These are phyloP conservation scores for Globisporangium abappressorium DNA, from an alignment of 352 stramenopile species.

Conservation along the genomic window DNA sequence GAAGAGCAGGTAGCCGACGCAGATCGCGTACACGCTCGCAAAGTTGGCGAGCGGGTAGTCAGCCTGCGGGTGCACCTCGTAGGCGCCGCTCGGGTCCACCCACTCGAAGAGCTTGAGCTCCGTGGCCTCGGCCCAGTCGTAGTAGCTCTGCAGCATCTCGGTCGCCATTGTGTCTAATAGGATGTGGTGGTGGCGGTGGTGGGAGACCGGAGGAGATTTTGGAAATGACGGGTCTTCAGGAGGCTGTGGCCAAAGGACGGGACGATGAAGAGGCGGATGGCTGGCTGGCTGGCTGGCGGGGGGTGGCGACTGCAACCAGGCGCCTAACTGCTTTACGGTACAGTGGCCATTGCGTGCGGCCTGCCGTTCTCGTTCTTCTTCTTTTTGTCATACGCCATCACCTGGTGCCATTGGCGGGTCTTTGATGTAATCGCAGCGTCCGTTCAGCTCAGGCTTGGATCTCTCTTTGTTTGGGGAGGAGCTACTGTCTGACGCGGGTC, in stretches of 20 bases:
- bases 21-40: conserved; percentile 50
- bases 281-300: neutral
- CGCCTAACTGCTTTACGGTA: neutral
- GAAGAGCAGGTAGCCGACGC: conserved; percentile 60
- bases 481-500: neutral
- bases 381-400: neutral
- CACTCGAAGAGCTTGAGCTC: conserved; percentile 51
- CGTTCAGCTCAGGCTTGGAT: neutral
- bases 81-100: conserved; percentile 51
- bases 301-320: neutral
- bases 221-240: conserved; percentile 4
- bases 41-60: conserved; percentile 58
- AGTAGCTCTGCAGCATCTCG: conserved; percentile 42
- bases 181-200: neutral
- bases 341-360: neutral
- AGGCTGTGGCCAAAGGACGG: neutral
- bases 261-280: neutral
- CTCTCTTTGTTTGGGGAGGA: neutral
- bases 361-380: neutral
- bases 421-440: conserved; percentile 1
- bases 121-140: conserved; percentile 50
- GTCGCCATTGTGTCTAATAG: conserved; percentile 9
- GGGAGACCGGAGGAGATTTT: neutral
- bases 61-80: conserved; percentile 61
- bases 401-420: neutral